These are phyloP conservation scores for Epithele typhae DNA, from an alignment of 768 basidiomycete genomes.

Conservation along the genomic window DNA sequence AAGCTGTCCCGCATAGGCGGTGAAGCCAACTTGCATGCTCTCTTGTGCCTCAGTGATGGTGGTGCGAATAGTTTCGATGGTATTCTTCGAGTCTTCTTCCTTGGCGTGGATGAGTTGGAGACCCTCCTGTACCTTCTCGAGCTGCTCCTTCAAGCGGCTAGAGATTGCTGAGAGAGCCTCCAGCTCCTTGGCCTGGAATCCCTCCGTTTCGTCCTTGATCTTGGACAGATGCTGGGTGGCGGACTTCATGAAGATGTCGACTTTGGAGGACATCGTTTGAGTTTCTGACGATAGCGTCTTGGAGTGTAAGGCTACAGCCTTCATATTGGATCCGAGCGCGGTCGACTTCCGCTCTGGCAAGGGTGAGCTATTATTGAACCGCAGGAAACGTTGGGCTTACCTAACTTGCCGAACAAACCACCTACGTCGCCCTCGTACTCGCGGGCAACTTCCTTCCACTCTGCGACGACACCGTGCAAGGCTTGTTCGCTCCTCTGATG, in stretches of 20 bases:
- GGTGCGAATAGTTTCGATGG: slow-evolving; percentile 42
- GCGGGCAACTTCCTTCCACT: slow-evolving; percentile 59
- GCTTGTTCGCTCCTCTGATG: slow-evolving; percentile 69
- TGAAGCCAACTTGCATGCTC: slow-evolving; percentile 47
- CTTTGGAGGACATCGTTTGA: slow-evolving; percentile 47
- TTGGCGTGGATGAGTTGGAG: slow-evolving; percentile 52
- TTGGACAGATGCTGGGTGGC: slow-evolving; percentile 49
- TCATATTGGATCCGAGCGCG: slow-evolving; percentile 60
- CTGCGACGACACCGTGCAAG: slow-evolving; percentile 69
- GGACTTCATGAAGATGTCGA: slow-evolving; percentile 58
- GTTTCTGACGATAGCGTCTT: slow-evolving; percentile 52
- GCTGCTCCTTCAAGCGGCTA: slow-evolving; percentile 51
- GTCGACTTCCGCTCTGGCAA: slow-evolving; percentile 66
- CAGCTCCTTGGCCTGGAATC: slow-evolving; percentile 53
- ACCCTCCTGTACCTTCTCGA: slow-evolving; percentile 48
- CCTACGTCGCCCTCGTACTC: slow-evolving; percentile 68
- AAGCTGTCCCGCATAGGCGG: slow-evolving; percentile 52
- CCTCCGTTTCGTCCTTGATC: slow-evolving; percentile 52
- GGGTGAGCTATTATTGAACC: too few species aligned
- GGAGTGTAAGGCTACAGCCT: slow-evolving; percentile 59
- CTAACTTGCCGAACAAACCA: slow-evolving; percentile 78
- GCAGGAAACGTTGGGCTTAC: slow-evolving; percentile 37
- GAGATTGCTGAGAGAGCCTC: slow-evolving; percentile 48
- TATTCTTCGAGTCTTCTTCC: slow-evolving; percentile 50
- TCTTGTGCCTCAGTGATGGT: slow-evolving; percentile 51